A percentile compares a stretch with the other conserved stretches of the same genome.
phyloP scores from a whole-genome alignment of 495 filamentous ascomycete genomes.

The Tuber microsphaerosporum region DNA sequence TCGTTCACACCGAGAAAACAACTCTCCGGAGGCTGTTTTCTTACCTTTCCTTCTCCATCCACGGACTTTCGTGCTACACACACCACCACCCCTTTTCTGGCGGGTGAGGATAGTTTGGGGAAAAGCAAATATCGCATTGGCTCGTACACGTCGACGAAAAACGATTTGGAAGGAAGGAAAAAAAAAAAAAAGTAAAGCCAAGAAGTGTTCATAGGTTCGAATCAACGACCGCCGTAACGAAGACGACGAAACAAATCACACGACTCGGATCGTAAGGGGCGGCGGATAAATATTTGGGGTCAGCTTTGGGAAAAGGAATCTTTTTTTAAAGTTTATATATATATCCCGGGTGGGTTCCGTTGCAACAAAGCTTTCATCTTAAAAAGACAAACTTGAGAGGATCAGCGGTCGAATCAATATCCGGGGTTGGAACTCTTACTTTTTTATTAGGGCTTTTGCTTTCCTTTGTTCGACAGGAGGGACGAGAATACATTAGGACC shows the following conservation, averaged over 20 bases:
- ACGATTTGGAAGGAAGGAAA: neutral
- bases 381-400: slow-evolving; percentile 2
- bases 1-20: neutral
- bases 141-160: neutral
- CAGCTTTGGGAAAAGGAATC: neutral
- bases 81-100: slow-evolving; percentile 4
- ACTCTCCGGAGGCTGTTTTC: neutral
- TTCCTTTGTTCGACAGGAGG: slow-evolving; percentile 1
- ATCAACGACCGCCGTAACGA: neutral
- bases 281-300: neutral
- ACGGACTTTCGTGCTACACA: neutral
- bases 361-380: neutral
- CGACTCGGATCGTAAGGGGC: slow-evolving; percentile 1
- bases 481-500: neutral
- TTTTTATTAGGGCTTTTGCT: neutral
- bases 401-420: neutral
- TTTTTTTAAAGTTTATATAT: slow-evolving; percentile 5
- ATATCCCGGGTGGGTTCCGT: slow-evolving; percentile 2
- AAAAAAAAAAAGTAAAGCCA: neutral
- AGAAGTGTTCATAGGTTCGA: neutral
- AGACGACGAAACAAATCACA: slow-evolving; percentile 1
- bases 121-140: slow-evolving; percentile 5
- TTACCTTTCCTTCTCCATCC: neutral
- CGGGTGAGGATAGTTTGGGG: neutral
- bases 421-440: neutral